Evolutionary conservation across 495 filamentous ascomycete species (phyloP).

Genomic region (Aspergillus heteromorphus): DNA sequence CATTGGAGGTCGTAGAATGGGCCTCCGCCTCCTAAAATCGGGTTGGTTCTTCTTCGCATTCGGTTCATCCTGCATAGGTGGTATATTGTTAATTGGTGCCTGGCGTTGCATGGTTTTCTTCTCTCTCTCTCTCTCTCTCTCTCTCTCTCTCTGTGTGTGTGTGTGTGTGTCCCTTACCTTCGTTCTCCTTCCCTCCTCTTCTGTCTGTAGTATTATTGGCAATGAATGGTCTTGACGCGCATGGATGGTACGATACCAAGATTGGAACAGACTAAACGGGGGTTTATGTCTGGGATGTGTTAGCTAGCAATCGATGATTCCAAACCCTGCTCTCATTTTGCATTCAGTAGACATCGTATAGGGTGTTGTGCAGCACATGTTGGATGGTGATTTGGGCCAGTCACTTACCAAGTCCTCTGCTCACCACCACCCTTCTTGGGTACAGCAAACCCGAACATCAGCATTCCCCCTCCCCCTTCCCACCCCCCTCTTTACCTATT

Average conservation of each 20-base stretch:
- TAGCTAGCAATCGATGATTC: neutral
- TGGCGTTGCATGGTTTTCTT: constrained; percentile 3
- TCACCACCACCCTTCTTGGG: no score
- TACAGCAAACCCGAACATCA: no score
- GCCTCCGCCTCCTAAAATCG: constrained; percentile 34
- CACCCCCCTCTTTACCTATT: no score
- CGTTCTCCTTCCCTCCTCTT: neutral
- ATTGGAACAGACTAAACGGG: neutral
- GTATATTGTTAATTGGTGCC: neutral
- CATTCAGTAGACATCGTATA: no score
- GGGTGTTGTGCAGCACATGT: no score
- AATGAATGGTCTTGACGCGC: neutral
- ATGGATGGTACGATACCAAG: neutral
- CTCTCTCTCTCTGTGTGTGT: no score
- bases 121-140: no score
- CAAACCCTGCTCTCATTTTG: no score
- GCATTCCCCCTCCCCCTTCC: no score
- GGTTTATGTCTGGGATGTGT: neutral
- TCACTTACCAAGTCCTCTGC: no score
- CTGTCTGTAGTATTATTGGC: constrained; percentile 2
- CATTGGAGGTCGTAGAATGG: constrained; percentile 93
- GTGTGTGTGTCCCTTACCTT: neutral
- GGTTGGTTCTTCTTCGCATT: neutral
- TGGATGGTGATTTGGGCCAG: no score
- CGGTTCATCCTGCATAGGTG: neutral